Base-by-base conservation (phyloP, 129 eudicot species). In the Lactuca saligna region DNA sequence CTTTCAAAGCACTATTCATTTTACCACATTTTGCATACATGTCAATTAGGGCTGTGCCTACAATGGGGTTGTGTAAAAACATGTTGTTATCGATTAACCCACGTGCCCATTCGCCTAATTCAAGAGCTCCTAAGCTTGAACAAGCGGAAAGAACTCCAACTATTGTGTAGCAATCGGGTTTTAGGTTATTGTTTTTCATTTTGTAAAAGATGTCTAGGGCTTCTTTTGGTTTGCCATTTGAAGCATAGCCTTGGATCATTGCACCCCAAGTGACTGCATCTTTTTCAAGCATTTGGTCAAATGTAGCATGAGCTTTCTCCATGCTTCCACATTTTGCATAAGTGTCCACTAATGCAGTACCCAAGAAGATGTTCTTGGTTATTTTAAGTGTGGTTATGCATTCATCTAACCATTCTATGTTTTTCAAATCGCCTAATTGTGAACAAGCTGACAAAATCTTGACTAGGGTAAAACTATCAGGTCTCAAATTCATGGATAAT, bases 21-120 rank as follows among this genome's bases (percentile, higher is more conserved):
- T 82, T 71, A 15, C 97, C 96, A 76, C 96, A 91, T 86, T 88
- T 91, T 41, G 96, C 83, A 66, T 91, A 91, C 97, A 88, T 88
- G 79, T 88, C 96, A 50, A 91, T 85, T 25, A 91, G 44, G 5
- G 97, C 74, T 29, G 96, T 91, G 32, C 97, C 96, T 62, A 86
- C 67, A 57, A 91, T 75, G 41, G 91, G 88, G 74, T 91, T 91
- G 16, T 78, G 63, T 51, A 86, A 53, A 34, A 88, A 78, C 59
- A 83, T 85, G 17, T 70, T 68, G 64, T 58, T 74, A 42, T 88
- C 86, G 70, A 88, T 79, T 66, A 88, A 80, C 15, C 69, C 66
- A 64, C 87, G 81, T 1, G 96, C 97, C 85, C 81, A 70, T 10
- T 88, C 94, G 11, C 96, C 96, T 38, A 91, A 69, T 44, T 91